These are phyloP conservation scores for Calonectria hongkongensis DNA, from an alignment of 2,329 filamentous ascomycete genomes.

Conservation along the genomic window DNA sequence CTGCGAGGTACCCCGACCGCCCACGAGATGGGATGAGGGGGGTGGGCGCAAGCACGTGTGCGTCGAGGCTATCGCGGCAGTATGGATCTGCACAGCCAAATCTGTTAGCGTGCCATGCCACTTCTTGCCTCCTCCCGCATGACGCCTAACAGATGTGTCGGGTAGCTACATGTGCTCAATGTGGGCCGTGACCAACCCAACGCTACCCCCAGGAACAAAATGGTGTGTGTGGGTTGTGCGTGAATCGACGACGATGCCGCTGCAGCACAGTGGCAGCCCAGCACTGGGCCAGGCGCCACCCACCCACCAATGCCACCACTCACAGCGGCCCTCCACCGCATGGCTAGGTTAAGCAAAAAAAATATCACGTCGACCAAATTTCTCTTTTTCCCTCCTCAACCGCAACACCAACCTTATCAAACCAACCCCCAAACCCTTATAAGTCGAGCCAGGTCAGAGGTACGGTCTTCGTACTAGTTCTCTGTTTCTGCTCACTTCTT, in stretches of 20 bases:
- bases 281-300: slow-evolving; percentile 36
- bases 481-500: slow-evolving; percentile 76
- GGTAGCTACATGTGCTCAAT: slow-evolving; percentile 40
- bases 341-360: slow-evolving; percentile 59
- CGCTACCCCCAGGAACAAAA: slow-evolving; percentile 28
- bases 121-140: slow-evolving; percentile 9
- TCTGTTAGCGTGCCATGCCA: slow-evolving; percentile 44
- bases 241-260: slow-evolving; percentile 19
- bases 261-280: slow-evolving; percentile 37
- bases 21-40: slow-evolving; percentile 45
- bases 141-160: slow-evolving; percentile 41
- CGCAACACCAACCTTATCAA: slow-evolving; percentile 71
- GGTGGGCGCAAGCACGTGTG: slow-evolving; percentile 44
- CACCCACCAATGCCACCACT: slow-evolving; percentile 40
- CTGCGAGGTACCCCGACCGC: slow-evolving; percentile 49
- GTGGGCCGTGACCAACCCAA: slow-evolving; percentile 31
- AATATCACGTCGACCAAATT: slow-evolving; percentile 61
- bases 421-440: slow-evolving; percentile 64
- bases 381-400: slow-evolving; percentile 65
- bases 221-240: slow-evolving; percentile 28
- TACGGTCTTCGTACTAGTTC: slow-evolving; percentile 75
- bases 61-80: slow-evolving; percentile 35
- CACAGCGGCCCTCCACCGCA: slow-evolving; percentile 48
- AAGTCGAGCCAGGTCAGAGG: slow-evolving; percentile 72
- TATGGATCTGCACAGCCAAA: background rate